Conservation (phyloP, 192 early-diverging fungal genomes). For the Coemansia sp. region DNA sequence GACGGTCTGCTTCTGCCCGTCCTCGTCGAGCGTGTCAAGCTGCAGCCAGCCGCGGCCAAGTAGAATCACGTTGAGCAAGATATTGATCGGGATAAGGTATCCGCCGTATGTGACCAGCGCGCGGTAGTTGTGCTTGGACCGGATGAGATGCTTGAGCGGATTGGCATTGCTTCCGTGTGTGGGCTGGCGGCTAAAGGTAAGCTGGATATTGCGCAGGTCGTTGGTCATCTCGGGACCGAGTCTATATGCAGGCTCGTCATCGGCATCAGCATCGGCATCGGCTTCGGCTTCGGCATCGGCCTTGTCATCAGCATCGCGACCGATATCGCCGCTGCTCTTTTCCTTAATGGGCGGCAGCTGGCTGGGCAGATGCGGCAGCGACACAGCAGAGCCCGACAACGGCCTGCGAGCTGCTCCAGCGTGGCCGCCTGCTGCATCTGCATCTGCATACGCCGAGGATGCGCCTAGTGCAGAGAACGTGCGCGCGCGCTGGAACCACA, state of each 20-base stretch:
- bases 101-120: conserved; percentile 50
- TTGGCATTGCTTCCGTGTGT: conserved; percentile 4
- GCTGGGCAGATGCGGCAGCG: conserved; percentile 31
- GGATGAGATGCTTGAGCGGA: conserved; percentile 39
- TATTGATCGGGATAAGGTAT: conserved; percentile 50
- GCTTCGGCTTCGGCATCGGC: conserved; percentile 10
- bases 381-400: conserved; percentile 8
- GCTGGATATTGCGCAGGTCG: conserved; percentile 48
- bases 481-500: conserved; percentile 31
- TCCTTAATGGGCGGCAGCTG: conserved; percentile 20
- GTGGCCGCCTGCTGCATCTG: background rate
- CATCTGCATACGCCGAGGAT: background rate
- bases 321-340: background rate
- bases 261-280: background rate
- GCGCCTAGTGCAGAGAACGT: conserved; percentile 22
- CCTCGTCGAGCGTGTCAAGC: conserved; percentile 12
- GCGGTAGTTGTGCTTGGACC: conserved; percentile 52
- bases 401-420: background rate
- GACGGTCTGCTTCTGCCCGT: conserved; percentile 14
- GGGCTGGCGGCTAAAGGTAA: conserved; percentile 36
- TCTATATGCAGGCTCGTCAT: conserved; percentile 37
- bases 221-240: conserved; percentile 40
- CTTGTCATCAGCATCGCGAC: background rate
- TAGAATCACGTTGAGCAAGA: conserved; percentile 50
- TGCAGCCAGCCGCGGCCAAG: conserved; percentile 52